Evolutionary conservation across 2,329 filamentous ascomycete genomes (phyloP), one percentile per base, ranked within the genome.

Genomic region (Stachybotrys chlorohalonatus): DNA sequence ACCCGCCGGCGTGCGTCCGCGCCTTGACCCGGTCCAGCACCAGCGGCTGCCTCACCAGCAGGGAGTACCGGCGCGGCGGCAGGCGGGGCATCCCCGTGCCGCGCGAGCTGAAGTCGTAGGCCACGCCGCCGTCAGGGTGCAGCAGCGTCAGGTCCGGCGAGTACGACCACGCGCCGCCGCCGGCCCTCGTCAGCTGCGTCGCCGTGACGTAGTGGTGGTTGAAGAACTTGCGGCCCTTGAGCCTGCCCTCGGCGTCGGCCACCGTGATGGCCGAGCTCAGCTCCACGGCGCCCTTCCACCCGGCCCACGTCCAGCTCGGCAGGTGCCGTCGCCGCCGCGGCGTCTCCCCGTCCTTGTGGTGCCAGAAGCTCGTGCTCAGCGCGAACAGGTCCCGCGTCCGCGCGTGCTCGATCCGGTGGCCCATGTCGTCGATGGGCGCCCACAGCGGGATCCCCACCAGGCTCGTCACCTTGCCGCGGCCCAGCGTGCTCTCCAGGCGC

Each of bases 281-380:
- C 32, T 70, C 68, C 11, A 70, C 68, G 6, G 65, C 58, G 13
- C 68, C 68, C 16, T 63, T 60, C 68, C 68, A 70, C 2, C 68
- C 68, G 2, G 68, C 68, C 68, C 68, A 70, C 2, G 68, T 68
- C 68, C 68, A 70, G 55, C 68, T 70, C 8, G 68, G 68, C 52
- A 70, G 58, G 47, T 70, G 68, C 0, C 57, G 55, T 1, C 67
- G 61, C 47, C 68, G 54, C n/a, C 53, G 60, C 1, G 63, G 64
- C 49, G 61, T 57, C 9, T 56, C 55, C 7, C 59, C 60, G 4
- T 66, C 64, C 42, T 59, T 61, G 51, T 70, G 68, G n/a, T 70
- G 68, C 68, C 68, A 70, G 56, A 70, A 70, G 50, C 67, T 67
- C 6, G 67, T 70, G 2, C 67, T 63, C 45, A 70, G 54, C 0